Conservation (phyloP, 2,329 filamentous ascomycete genomes). For the Penicillium sp. region DNA sequence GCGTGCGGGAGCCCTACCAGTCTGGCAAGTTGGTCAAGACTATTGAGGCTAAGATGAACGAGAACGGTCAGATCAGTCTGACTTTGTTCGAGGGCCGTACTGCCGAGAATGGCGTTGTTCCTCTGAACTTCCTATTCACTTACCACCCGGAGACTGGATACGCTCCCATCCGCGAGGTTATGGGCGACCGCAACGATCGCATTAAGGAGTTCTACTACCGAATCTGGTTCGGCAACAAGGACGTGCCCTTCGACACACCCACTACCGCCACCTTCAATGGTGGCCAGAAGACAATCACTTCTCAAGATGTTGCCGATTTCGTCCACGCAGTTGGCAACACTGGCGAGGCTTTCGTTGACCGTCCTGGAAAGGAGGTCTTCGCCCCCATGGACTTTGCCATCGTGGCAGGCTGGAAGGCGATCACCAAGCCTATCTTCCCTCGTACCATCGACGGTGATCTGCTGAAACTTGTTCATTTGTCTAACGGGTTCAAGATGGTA, state of each 20-base stretch:
- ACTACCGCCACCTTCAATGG: slow-evolving; percentile 89
- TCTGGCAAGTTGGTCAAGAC: slow-evolving; percentile 86
- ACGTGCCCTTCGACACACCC: slow-evolving; percentile 76
- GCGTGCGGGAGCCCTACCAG: slow-evolving; percentile 80
- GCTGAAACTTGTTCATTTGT: slow-evolving; percentile 92
- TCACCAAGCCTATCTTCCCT: slow-evolving; percentile 98
- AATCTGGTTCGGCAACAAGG: slow-evolving; percentile 91
- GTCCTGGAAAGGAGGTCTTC: slow-evolving; percentile 88
- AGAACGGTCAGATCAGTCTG: slow-evolving; percentile 77
- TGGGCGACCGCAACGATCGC: slow-evolving; percentile 91
- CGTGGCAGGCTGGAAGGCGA: slow-evolving; percentile 98
- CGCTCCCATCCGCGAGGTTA: slow-evolving; percentile 95
- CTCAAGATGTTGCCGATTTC: slow-evolving; percentile 94
- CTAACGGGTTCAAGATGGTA: slow-evolving; percentile 97
- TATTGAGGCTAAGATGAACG: slow-evolving; percentile 75
- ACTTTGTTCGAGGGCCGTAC: slow-evolving; percentile 93
- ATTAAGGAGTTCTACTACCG: slow-evolving; percentile 99
- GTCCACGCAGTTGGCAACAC: slow-evolving; percentile 99
- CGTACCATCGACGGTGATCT: slow-evolving; percentile 93
- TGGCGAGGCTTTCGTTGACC: slow-evolving; percentile 93
- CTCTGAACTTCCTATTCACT: slow-evolving; percentile 80
- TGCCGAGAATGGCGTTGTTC: slow-evolving; percentile 76
- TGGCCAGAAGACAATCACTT: slow-evolving; percentile 80
- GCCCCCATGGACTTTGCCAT: slow-evolving; percentile 99
- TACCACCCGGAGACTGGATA: slow-evolving; percentile 96